A percentile compares a stretch with the other conserved stretches of the same genome.
Conservation (phyloP, 768 basidiomycete genomes). For the Mycena vulgaris region DNA sequence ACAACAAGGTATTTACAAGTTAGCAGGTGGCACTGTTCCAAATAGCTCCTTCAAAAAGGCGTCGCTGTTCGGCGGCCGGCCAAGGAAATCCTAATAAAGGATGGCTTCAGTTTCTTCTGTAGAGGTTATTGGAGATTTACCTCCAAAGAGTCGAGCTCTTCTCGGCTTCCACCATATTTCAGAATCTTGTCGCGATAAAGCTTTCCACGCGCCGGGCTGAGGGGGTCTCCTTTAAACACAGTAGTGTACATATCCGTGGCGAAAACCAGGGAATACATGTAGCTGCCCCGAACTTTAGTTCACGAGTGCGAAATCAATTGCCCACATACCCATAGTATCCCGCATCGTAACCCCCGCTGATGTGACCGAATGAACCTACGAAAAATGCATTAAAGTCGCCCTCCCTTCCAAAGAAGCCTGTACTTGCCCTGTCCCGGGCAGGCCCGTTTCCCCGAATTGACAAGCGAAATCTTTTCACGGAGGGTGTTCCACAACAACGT, state of each 20-base stretch:
- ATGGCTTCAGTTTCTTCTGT: not conserved
- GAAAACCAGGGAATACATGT: constrained; percentile 81
- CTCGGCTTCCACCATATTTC: constrained; percentile 80
- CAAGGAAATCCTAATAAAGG: constrained; percentile 79
- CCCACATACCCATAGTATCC: constrained; percentile 73
- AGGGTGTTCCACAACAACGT: constrained; percentile 86
- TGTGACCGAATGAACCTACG: constrained; percentile 77
- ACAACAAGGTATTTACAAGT: constrained; percentile 7
- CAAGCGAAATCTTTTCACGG: constrained; percentile 77
- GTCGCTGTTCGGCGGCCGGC: constrained; percentile 79
- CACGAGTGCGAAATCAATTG: not conserved
- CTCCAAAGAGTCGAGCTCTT: constrained; percentile 86
- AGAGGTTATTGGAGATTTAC: constrained; percentile 51
- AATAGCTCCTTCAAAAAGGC: constrained; percentile 82
- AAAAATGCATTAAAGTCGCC: not conserved
- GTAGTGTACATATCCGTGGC: constrained; percentile 77
- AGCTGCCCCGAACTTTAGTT: constrained; percentile 48
- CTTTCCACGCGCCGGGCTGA: constrained; percentile 76
- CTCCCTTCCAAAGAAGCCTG: too few relatives aligned
- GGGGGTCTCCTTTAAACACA: constrained; percentile 86
- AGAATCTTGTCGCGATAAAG: constrained; percentile 86
- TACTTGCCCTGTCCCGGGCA: constrained; percentile 76
- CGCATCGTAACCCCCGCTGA: constrained; percentile 73
- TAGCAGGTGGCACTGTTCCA: constrained; percentile 52
- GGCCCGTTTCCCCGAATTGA: constrained; percentile 71